Conservation (phyloP, 305 asterid species). For the Solanum hybrid region DNA sequence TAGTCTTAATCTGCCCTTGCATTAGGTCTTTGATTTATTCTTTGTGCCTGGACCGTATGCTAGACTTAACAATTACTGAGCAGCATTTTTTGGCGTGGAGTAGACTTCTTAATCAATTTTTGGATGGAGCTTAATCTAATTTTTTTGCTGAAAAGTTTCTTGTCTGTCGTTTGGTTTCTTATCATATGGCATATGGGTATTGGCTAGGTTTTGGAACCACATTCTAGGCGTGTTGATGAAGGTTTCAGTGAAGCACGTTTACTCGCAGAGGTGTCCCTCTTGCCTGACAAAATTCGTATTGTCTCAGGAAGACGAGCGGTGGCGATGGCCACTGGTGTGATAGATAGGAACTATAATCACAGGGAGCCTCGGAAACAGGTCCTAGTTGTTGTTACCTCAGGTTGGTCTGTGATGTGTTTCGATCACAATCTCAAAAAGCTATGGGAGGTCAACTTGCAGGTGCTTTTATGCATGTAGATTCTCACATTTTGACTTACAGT, state of each 20-base stretch:
- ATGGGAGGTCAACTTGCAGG: constrained; percentile 96
- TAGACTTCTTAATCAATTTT: neutral
- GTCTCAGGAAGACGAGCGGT: constrained; percentile 90
- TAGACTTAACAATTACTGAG: neutral
- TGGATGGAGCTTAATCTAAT: neutral
- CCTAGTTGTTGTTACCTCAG: constrained; percentile 84
- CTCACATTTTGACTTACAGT: neutral
- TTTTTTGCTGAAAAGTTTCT: neutral
- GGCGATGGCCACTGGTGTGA: constrained; percentile 89
- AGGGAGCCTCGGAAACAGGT: constrained; percentile 78
- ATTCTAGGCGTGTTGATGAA: constrained; percentile 75
- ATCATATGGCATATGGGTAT: constrained; percentile 11
- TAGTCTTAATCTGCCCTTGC: neutral
- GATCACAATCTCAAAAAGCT: constrained; percentile 94
- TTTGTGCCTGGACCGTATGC: neutral
- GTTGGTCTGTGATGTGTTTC: constrained; percentile 94
- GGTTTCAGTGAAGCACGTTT: constrained; percentile 88
- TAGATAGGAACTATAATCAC: constrained; percentile 56
- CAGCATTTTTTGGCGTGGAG: neutral
- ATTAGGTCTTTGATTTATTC: neutral
- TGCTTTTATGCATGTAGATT: constrained; percentile 12
- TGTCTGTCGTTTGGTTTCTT: neutral
- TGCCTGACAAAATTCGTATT: constrained; percentile 84
- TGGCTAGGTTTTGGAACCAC: constrained; percentile 81
- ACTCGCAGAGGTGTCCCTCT: constrained; percentile 66